A percentile compares a stretch with the other conserved stretches of the same genome.
phyloP scores from a whole-genome alignment of 768 basidiomycete species.

The Mycena pura region DNA sequence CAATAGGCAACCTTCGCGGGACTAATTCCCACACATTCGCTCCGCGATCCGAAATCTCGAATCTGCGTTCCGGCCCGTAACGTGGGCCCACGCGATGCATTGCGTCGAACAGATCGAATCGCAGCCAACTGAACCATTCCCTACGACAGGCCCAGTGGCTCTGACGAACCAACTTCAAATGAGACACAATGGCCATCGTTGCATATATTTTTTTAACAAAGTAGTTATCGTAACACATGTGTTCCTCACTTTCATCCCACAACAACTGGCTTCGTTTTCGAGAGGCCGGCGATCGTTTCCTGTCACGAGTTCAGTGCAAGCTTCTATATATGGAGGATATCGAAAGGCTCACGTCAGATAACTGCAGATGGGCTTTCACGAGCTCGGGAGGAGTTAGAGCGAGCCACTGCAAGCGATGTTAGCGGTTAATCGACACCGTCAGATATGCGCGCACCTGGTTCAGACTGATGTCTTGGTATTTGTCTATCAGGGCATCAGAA shows the following conservation, averaged over 20 bases:
- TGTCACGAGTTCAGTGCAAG: neutral
- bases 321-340: neutral
- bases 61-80: no score
- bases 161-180: no score
- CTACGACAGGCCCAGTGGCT: no score
- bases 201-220: neutral
- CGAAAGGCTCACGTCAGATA: constrained; percentile 39
- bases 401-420: constrained; percentile 41
- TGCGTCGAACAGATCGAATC: no score
- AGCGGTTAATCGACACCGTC: neutral
- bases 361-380: constrained; percentile 52
- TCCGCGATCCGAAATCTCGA: no score
- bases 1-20: no score
- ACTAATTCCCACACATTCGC: no score
- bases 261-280: constrained; percentile 26
- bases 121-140: no score
- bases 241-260: neutral
- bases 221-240: no score
- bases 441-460: constrained; percentile 44
- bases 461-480: constrained; percentile 49
- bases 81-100: no score
- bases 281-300: constrained; percentile 26
- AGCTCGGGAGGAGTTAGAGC: constrained; percentile 53
- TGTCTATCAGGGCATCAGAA: constrained; percentile 26
- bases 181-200: no score